Evolutionary conservation across 768 basidiomycete genomes (phyloP), one percentile per base, ranked within the genome.

Genomic region (Saitozyma sp.): DNA sequence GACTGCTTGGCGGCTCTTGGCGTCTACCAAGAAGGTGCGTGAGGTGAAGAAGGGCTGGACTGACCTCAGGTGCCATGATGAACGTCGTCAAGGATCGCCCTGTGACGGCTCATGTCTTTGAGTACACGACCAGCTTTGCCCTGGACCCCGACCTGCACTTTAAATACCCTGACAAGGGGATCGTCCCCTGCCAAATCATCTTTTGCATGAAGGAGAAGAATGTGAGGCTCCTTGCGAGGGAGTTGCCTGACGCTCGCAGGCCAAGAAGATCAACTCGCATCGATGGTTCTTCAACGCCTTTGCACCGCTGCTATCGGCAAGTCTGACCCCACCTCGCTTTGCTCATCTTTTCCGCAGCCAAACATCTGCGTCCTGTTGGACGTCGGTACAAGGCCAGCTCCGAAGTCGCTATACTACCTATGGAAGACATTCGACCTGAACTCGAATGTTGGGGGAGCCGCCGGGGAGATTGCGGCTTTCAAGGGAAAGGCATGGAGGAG

Each of bases 241-340:
- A 40, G 3, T 19, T 6, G 20, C 16, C 67, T 66, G 57, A 64
- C 54, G 43, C 8, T 45, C 17, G 14, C 50, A 70, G 76, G 89
- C 91, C 76, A 93, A 94, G 83, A 96, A 97, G 82, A 94, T 97
- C 75, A 97, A 96, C 77, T 91, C 89, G 52, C 93, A 96, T 72
- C 83, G 94, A 53, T 97, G 94, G 94, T 95, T 94, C 79, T 96
- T 98, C 80, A 97, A 96, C 75, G 94, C 92, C 0, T 90, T 97
- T 76, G 89, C 85, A 0, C 84, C 88, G 0, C 82, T 94, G 76
- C 79, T 97, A 38, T 89, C 90, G 81, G 90, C 89, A 48, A n/a
- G 84, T 69, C 0, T 10, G 5, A 9, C 17, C 1, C 46, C 20
- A 14, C n/a, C 45, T 6, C 20, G 8, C 39, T 42, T 9, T 16